phyloP scores from a whole-genome alignment of 495 filamentous ascomycete species.

The Penicillium malachiteum region DNA sequence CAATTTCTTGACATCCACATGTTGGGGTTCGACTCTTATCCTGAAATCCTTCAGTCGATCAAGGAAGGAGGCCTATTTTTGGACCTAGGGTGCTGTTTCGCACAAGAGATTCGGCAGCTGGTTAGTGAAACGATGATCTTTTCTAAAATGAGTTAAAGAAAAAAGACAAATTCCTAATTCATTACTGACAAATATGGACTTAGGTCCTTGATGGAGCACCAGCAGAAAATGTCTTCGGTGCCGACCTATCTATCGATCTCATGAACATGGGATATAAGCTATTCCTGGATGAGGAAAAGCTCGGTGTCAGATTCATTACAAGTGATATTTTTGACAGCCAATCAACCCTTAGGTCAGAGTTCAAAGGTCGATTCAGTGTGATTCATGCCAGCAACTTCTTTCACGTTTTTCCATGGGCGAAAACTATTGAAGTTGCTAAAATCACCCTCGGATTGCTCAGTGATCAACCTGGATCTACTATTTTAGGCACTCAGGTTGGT shows the following conservation, averaged over 20 bases:
- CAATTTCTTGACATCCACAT: constrained; percentile 35
- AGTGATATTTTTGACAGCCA: constrained; percentile 43
- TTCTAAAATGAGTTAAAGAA: too few species aligned
- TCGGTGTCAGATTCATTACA: constrained; percentile 18
- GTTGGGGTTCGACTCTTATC: constrained; percentile 20
- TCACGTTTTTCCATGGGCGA: constrained; percentile 50
- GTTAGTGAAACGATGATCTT: too few species aligned
- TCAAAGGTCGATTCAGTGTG: constrained; percentile 49
- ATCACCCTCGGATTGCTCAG: constrained; percentile 22
- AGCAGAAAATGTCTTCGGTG: constrained; percentile 38
- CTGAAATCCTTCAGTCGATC: constrained; percentile 24
- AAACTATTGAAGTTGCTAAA: constrained; percentile 44
- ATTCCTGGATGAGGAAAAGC: constrained; percentile 41
- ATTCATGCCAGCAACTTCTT: constrained; percentile 51
- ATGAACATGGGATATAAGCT: constrained; percentile 49
- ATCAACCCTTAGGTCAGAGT: constrained; percentile 10
- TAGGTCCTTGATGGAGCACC: constrained; percentile 44
- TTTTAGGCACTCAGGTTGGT: constrained; percentile 8
- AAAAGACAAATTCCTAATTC: too few species aligned
- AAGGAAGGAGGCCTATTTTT: constrained; percentile 33
- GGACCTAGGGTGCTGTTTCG: constrained; percentile 53
- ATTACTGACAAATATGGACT: not conserved
- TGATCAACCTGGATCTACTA: not conserved
- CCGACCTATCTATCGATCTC: constrained; percentile 44
- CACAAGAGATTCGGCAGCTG: constrained; percentile 45